A percentile compares a stretch with the other conserved stretches of the same genome.
phyloP scores from a whole-genome alignment of 1,284 basidiomycete genomes.

The Boletus austroedulis region DNA sequence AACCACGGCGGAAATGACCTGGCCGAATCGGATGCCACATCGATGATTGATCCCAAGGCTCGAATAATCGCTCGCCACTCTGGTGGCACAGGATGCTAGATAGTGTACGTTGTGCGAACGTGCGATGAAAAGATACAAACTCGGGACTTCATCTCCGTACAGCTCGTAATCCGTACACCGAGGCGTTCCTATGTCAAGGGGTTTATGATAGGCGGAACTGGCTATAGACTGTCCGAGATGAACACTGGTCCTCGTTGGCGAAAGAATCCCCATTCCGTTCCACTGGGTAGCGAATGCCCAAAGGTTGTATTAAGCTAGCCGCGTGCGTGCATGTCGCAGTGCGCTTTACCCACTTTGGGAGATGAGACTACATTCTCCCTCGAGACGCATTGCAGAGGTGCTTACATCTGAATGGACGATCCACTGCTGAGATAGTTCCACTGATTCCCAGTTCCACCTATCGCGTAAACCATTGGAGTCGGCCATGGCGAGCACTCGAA shows the following conservation, averaged over 20 bases:
- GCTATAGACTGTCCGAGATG: slow-evolving; percentile 25
- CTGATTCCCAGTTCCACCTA: background rate
- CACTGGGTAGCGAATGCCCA: slow-evolving; percentile 5
- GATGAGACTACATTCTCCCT: slow-evolving; percentile 15
- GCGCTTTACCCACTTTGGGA: slow-evolving; percentile 17
- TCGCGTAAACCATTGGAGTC: background rate
- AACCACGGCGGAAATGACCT: slow-evolving; percentile 28
- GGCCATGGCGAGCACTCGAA: slow-evolving; percentile 2
- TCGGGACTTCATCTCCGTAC: slow-evolving; percentile 29
- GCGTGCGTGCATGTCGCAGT: slow-evolving; percentile 1
- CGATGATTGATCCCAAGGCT: slow-evolving; percentile 22
- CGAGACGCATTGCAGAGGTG: slow-evolving; percentile 5
- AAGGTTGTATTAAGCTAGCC: slow-evolving; percentile 18
- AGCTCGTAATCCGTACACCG: slow-evolving; percentile 27
- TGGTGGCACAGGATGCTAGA: slow-evolving; percentile 9
- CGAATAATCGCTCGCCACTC: slow-evolving; percentile 12
- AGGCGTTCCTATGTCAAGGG: slow-evolving; percentile 30
- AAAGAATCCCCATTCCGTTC: slow-evolving; percentile 15
- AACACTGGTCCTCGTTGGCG: slow-evolving; percentile 4
- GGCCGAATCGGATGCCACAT: slow-evolving; percentile 14
- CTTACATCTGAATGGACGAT: slow-evolving; percentile 6
- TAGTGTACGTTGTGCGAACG: slow-evolving; percentile 24
- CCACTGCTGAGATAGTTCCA: too few species aligned
- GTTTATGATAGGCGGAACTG: slow-evolving; percentile 20
- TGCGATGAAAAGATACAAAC: slow-evolving; percentile 27